These are phyloP conservation scores for Metschnikowia corniflorae DNA, from an alignment of 805 yeast species.

Conservation along the genomic window DNA sequence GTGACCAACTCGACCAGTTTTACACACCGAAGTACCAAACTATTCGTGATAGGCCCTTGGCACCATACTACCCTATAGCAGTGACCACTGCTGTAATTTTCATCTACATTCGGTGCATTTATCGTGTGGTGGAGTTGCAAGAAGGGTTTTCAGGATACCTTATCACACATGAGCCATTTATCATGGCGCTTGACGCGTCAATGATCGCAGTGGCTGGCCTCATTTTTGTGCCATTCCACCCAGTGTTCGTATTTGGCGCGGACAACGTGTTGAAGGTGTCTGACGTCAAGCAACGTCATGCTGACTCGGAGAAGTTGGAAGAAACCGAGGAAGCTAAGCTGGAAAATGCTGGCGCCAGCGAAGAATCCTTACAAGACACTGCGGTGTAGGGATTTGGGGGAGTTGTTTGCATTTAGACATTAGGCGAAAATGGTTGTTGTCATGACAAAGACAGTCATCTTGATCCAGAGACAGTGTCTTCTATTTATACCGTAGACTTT, in stretches of 20 bases:
- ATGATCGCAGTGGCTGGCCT: constrained; percentile 37
- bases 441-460: too few relatives aligned
- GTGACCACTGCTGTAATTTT: constrained; percentile 30
- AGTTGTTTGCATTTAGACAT: too few relatives aligned
- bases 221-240: constrained; percentile 38
- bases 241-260: constrained; percentile 33
- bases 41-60: constrained; percentile 26
- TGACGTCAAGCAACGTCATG: constrained; percentile 6
- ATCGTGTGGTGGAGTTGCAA: constrained; percentile 39
- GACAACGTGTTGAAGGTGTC: constrained; percentile 17
- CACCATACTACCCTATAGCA: constrained; percentile 33
- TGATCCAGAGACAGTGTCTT: too few relatives aligned
- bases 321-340: too few relatives aligned
- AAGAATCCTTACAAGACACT: too few relatives aligned
- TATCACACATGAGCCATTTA: constrained; percentile 32
- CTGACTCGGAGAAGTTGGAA: too few relatives aligned
- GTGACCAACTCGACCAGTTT: constrained; percentile 23
- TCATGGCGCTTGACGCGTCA: constrained; percentile 38
- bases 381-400: too few relatives aligned
- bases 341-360: too few relatives aligned
- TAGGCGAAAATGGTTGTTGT: neutral
- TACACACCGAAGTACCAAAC: constrained; percentile 26
- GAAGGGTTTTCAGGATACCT: constrained; percentile 38
- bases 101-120: constrained; percentile 34
- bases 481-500: too few relatives aligned